These are phyloP conservation scores for Pythium chondricola DNA, from an alignment of 352 stramenopile genomes.

Conservation along the genomic window DNA sequence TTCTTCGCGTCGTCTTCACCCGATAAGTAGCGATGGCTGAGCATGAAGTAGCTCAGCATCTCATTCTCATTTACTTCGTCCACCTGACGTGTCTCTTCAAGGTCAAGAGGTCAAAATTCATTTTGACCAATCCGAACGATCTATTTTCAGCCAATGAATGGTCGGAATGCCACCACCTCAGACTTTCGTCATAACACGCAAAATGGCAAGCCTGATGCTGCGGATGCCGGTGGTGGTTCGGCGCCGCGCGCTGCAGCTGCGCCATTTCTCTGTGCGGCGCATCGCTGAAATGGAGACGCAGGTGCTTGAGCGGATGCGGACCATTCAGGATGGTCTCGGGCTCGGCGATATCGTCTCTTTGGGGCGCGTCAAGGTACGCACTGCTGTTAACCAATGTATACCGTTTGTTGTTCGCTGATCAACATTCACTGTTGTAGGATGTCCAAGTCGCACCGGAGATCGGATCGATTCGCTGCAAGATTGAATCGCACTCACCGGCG, in stretches of 20 bases:
- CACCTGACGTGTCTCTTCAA: no score
- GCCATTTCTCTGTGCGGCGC: slow-evolving; percentile 53
- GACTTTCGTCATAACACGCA: no score
- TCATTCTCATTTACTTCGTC: slow-evolving; percentile 4
- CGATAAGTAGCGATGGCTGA: no score
- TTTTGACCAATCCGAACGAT: slow-evolving; percentile 10
- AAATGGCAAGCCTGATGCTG: no score
- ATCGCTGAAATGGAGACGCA: slow-evolving; percentile 67
- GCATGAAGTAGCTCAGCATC: not conserved
- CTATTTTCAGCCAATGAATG: slow-evolving; percentile 11
- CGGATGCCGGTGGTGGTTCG: slow-evolving; percentile 19
- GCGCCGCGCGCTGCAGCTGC: slow-evolving; percentile 4
- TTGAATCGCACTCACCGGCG: slow-evolving; percentile 61
- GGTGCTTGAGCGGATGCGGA: slow-evolving; percentile 63
- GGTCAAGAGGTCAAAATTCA: not conserved
- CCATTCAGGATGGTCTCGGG: slow-evolving; percentile 64
- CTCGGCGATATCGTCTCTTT: slow-evolving; percentile 68
- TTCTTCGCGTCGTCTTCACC: no score
- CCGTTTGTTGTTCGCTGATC: no score
- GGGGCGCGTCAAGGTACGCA: slow-evolving; percentile 69
- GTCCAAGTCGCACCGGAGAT: slow-evolving; percentile 35
- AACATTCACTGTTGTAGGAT: no score
- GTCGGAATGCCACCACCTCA: not conserved
- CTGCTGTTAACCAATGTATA: no score
- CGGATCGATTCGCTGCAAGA: slow-evolving; percentile 60